Evolutionary conservation across 106 monocot species (phyloP), one percentile per base, ranked within the genome.

Genomic region (Platanthera guangdongensis): DNA sequence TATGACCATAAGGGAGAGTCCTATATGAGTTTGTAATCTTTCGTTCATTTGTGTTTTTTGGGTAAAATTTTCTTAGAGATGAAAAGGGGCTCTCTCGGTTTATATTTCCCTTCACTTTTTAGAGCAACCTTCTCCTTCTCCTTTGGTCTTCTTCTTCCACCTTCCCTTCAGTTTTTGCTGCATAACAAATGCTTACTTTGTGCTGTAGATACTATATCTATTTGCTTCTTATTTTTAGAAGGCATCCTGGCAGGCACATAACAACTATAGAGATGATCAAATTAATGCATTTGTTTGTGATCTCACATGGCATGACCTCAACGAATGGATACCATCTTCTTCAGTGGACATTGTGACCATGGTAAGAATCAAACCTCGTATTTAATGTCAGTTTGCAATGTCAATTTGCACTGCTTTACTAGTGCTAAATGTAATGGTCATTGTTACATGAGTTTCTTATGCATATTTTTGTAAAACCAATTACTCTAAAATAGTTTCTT

Each of bases 221-320:
- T 70, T 70, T 70, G 47, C 47, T 70, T 46, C 70, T 70, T 70
- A 70, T 47, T 47, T 18, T 15, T 47, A 48, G 25, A 32, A 11
- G 57, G 3, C 11, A 78, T 74, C 67, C 4, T 88, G 80, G 77
- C 89, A 89, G 92, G 82, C 80, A 76, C 89, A 92, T 81, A 92
- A 88, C 79, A 88, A 92, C 49, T 99, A 83, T 70, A 77, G 77
- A 73, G 73, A 78, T 52, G 86, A 86, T 75, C 77, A 71, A 69
- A 76, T 94, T 48, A 83, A 99, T 88, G 94, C 92, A 74, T 99
- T 99, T 85, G 86, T 90, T 73, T 99, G 99, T 87, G 94, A 99
- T 85, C 78, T 99, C 71, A 87, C 89, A 10, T 69, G 47, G 62
- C 79, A 99, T 12, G 78, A 87, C 72, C 82, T 99, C 32, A 76